phyloP scores from a whole-genome alignment of 768 basidiomycete species.

The Mycena crocata region DNA sequence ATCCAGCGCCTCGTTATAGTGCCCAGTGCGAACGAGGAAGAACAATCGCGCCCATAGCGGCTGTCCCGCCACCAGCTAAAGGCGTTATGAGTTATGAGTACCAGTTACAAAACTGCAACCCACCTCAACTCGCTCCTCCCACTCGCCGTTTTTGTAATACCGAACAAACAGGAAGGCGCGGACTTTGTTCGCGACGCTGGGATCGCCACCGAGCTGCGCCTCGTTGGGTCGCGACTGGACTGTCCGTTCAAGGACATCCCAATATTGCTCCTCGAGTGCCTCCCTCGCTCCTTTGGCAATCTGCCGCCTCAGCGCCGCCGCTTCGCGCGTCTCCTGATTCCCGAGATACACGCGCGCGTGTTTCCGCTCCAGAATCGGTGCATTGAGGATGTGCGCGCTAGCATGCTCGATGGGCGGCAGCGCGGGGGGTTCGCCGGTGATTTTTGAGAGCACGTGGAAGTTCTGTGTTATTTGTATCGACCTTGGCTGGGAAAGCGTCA shows the following conservation, averaged over 20 bases:
- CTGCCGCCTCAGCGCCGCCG: constrained; percentile 72
- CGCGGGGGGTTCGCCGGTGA: constrained; percentile 80
- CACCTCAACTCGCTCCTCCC: constrained; percentile 92
- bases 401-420: constrained; percentile 84
- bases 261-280: constrained; percentile 91
- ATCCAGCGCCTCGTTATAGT: constrained; percentile 81
- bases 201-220: constrained; percentile 91
- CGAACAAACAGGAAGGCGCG: constrained; percentile 86
- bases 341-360: constrained; percentile 85
- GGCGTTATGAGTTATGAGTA: not conserved
- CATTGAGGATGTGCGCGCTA: constrained; percentile 84
- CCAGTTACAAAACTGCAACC: constrained; percentile 29
- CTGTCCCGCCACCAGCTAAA: constrained; percentile 83
- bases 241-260: constrained; percentile 84
- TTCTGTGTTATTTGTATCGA: constrained; percentile 74
- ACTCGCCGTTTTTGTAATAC: constrained; percentile 84
- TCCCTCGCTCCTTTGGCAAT: constrained; percentile 83
- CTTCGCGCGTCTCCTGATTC: constrained; percentile 71
- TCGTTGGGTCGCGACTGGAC: constrained; percentile 86
- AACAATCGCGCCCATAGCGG: constrained; percentile 96
- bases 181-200: constrained; percentile 89
- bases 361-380: constrained; percentile 84
- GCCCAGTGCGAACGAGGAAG: constrained; percentile 90
- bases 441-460: constrained; percentile 80
- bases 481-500: constrained; percentile 50